These are phyloP conservation scores for Begonia masoniana DNA, from an alignment of 306 rosid genomes.

Conservation along the genomic window DNA sequence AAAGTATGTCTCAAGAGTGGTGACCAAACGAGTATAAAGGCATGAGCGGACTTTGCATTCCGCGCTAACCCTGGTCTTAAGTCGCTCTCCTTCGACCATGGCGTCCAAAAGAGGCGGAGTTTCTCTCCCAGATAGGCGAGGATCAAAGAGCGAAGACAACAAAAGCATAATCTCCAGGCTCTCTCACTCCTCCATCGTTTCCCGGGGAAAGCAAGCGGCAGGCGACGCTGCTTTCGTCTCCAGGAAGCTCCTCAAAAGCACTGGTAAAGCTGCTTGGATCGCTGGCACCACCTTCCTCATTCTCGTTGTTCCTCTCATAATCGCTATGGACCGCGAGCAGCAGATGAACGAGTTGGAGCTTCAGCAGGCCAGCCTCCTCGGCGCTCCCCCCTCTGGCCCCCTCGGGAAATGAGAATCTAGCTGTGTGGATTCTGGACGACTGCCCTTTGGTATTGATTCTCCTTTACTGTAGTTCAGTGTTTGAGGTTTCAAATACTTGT, in stretches of 20 bases:
- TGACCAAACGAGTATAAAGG: no score
- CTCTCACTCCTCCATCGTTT: slow-evolving; percentile 37
- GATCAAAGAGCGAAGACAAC: slow-evolving; percentile 17
- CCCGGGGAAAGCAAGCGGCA: slow-evolving; percentile 46
- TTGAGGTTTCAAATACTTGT: neutral
- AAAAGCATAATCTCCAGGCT: slow-evolving; percentile 30
- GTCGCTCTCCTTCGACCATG: slow-evolving; percentile 16
- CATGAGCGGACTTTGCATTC: no score
- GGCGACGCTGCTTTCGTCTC: slow-evolving; percentile 48
- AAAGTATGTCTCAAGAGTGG: no score
- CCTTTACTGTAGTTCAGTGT: neutral
- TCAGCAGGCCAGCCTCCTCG: slow-evolving; percentile 89
- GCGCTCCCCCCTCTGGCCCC: slow-evolving; percentile 26
- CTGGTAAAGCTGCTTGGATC: slow-evolving; percentile 95
- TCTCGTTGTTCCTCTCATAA: slow-evolving; percentile 70
- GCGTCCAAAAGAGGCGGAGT: slow-evolving; percentile 74
- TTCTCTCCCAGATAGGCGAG: slow-evolving; percentile 60
- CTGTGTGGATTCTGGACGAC: slow-evolving; percentile 4
- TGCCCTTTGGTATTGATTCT: neutral
- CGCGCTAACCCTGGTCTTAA: no score
- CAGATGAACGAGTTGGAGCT: slow-evolving; percentile 83
- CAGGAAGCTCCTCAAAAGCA: slow-evolving; percentile 65
- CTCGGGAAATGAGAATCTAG: slow-evolving; percentile 26
- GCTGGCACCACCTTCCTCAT: slow-evolving; percentile 77
- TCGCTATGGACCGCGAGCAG: slow-evolving; percentile 97